phyloP scores from a whole-genome alignment of 116 monocot genomes.

The Posidonia oceanica region DNA sequence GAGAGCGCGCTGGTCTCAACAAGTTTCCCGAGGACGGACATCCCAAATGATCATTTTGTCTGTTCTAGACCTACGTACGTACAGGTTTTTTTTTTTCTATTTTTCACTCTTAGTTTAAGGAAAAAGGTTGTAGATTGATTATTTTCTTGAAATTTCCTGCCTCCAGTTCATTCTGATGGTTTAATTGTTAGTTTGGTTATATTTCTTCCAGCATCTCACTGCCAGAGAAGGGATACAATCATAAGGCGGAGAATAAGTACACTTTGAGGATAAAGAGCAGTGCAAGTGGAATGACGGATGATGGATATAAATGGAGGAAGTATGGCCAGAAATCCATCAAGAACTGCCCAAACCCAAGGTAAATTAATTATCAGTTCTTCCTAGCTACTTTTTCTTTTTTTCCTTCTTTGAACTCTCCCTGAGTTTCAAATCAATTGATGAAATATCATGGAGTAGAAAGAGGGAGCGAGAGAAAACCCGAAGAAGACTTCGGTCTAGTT shows the following conservation, averaged over 20 bases:
- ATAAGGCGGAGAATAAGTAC: slow-evolving; percentile 75
- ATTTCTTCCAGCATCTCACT: slow-evolving; percentile 32
- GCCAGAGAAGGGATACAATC: slow-evolving; percentile 42
- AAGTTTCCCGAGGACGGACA: background rate
- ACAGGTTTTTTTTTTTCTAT: background rate
- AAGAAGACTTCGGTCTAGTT: too few relatives aligned
- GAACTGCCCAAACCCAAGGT: slow-evolving; percentile 24
- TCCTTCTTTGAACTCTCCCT: background rate
- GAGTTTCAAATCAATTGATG: background rate
- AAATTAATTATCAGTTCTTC: background rate
- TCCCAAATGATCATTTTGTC: background rate
- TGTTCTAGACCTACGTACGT: background rate
- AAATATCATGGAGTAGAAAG: too few relatives aligned
- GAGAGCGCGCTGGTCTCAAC: slow-evolving; percentile 28
- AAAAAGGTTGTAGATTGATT: too few relatives aligned
- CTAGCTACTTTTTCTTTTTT: background rate
- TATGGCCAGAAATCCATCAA: slow-evolving; percentile 27
- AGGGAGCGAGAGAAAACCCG: too few relatives aligned
- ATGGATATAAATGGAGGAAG: slow-evolving; percentile 26
- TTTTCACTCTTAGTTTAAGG: background rate
- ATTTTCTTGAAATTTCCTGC: too few relatives aligned
- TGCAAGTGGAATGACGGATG: slow-evolving; percentile 18
- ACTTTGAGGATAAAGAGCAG: slow-evolving; percentile 59
- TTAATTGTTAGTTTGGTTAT: background rate
- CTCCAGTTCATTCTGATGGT: too few relatives aligned